These are phyloP conservation scores for Rehmannia glutinosa DNA, from an alignment of 257 asterid genomes.

Conservation along the genomic window DNA sequence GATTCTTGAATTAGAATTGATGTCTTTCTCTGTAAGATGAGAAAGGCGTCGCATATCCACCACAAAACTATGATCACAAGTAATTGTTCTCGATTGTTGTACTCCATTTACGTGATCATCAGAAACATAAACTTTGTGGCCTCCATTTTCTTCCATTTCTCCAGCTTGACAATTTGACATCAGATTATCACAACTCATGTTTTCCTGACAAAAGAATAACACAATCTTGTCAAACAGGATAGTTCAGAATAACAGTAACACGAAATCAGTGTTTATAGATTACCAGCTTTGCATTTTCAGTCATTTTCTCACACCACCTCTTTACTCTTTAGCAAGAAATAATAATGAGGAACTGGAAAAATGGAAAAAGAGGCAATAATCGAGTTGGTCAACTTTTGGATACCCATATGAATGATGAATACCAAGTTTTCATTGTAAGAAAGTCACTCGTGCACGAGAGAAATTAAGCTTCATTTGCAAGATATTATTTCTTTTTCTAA, in stretches of 20 bases:
- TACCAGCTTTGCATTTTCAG: conserved; percentile 19
- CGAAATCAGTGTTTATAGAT: not conserved
- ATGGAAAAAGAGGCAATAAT: not conserved
- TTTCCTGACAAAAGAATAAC: conserved; percentile 15
- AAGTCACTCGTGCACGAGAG: not conserved
- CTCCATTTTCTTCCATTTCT: conserved; percentile 27
- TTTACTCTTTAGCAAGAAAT: not conserved
- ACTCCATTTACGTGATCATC: conserved; percentile 21
- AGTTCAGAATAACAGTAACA: conserved; percentile 11
- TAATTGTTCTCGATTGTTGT: not conserved
- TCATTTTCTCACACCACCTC: not conserved
- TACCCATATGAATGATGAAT: conserved; percentile 6
- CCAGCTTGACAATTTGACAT: not conserved
- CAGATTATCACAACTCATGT: conserved; percentile 27
- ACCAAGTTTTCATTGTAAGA: not conserved
- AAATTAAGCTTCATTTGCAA: conserved; percentile 17
- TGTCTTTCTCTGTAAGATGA: conserved; percentile 38
- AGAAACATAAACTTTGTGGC: conserved; percentile 26
- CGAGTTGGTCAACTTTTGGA: conserved; percentile 24
- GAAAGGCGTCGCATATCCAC: conserved; percentile 53
- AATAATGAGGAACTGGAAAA: not conserved
- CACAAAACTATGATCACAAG: conserved; percentile 37
- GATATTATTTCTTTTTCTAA: not conserved
- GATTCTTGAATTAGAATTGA: conserved; percentile 40
- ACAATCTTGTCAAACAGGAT: not conserved